Percentiles rank a stretch among this genome's conserved stretches.
These are phyloP conservation scores for Heterobasidion occidentale DNA, from an alignment of 1,284 basidiomycete species.

Conservation along the genomic window DNA sequence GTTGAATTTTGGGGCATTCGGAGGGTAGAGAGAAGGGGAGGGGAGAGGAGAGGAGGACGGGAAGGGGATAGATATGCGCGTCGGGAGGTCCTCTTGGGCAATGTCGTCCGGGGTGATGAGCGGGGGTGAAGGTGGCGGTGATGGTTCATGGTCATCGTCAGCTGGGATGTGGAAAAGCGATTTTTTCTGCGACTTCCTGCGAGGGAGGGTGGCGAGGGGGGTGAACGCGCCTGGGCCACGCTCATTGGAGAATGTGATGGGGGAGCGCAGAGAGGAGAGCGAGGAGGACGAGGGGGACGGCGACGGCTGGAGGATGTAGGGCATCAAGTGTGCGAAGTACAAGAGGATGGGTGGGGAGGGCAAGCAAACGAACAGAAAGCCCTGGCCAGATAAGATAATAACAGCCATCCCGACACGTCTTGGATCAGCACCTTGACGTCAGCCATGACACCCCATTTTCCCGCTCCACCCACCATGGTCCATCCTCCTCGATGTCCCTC, in stretches of 20 bases:
- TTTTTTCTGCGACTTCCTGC: constrained; percentile 24
- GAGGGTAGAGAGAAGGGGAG: constrained; percentile 11
- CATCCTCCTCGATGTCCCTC: too few relatives aligned
- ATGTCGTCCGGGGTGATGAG: constrained; percentile 17
- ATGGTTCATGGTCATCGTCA: constrained; percentile 13
- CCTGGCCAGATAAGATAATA: too few relatives aligned
- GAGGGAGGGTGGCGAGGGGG: constrained; percentile 42
- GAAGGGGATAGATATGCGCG: constrained; percentile 22
- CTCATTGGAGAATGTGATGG: constrained; percentile 34
- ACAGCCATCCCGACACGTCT: too few relatives aligned
- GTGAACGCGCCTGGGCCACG: constrained; percentile 44
- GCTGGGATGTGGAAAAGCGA: constrained; percentile 26
- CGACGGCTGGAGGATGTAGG: constrained; percentile 4
- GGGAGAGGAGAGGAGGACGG: constrained; percentile 14
- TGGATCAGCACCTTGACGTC: too few relatives aligned
- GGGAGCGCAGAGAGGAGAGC: constrained; percentile 18
- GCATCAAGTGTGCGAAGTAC: constrained; percentile 4
- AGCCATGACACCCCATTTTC: too few relatives aligned
- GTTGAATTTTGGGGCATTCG: constrained; percentile 9
- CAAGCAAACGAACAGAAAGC: too few relatives aligned
- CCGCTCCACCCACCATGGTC: too few relatives aligned
- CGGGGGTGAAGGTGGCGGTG: constrained; percentile 14
- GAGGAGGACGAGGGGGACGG: not conserved
- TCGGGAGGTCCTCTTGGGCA: constrained; percentile 17
- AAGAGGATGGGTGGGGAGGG: not conserved